Base-by-base conservation (phyloP, 495 filamentous ascomycete species). In the Aspergillus incahuasiensis region DNA sequence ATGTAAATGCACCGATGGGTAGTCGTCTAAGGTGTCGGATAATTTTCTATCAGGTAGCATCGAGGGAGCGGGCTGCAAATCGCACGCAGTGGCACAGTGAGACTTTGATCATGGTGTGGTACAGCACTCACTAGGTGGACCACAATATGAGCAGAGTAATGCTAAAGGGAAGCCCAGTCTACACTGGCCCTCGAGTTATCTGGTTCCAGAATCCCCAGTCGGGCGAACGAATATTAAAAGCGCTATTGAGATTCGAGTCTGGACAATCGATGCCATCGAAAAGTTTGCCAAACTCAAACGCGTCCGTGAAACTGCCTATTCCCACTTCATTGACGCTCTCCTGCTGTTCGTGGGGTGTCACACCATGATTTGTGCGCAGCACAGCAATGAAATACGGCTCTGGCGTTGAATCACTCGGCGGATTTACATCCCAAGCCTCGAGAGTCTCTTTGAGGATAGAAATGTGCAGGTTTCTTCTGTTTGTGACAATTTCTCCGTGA, bases 401-500 rank as follows among this genome's bases (percentile, higher is more conserved):
- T 6, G 41, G 21, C 13, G 35, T 3, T 24, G 25, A 25, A 42
- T 48, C n/a, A 16, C 34, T 7, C 3, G 43, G 56, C 3, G 56
- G 56, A 39, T 54, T 58, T 11, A 35, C 22, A 34, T 8, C 3
- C 56, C 56, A 58, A n/a, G 56, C 50, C 20, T 58, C 48, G 22
- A 58, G 35, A n/a, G 56, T 58, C 4, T 47, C 18, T 20, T 54
- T 54, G 16, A 32, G 16, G 13, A 58, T 22, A 1, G 50, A 30
- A 16, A 44, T 19, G 20, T 54, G 45, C 5, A 54, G 49, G n/a
- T 15, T 28, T 18, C 32, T 39, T 38, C 43, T 54, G 34, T n/a
- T 18, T 7, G 49, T 13, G 3, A 58, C 6, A 16, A 58, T 22
- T 9, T 49, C 56, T 25, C 12, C 20, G 22, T 54, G 56, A 16